Evolutionary conservation across 805 yeast species (phyloP).

Genomic region (Phaffomyces antillensis): DNA sequence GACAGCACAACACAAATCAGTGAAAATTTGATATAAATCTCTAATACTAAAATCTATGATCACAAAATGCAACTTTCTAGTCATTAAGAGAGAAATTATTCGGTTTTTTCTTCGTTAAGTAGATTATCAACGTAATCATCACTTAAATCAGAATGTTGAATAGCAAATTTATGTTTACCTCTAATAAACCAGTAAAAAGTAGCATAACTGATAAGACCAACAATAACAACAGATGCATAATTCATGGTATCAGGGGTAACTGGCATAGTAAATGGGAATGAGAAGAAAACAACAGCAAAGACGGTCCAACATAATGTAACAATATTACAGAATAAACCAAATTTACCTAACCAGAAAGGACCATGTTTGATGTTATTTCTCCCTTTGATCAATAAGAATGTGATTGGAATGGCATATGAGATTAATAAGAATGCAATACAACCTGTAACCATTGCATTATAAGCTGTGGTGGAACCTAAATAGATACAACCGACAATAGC

Average conservation of each 20-base stretch:
- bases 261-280: conserved; percentile 58
- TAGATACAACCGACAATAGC: conserved; percentile 53
- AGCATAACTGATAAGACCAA: conserved; percentile 36
- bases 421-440: conserved; percentile 50
- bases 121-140: neutral
- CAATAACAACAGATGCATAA: conserved; percentile 53
- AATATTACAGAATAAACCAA: conserved; percentile 44
- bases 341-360: conserved; percentile 56
- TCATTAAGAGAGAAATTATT: neutral
- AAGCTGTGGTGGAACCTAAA: conserved; percentile 59
- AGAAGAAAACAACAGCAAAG: conserved; percentile 52
- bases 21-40: no score
- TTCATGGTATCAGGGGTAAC: conserved; percentile 56
- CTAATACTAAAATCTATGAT: no score
- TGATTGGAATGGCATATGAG: conserved; percentile 51
- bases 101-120: neutral
- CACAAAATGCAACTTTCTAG: no score
- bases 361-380: conserved; percentile 50
- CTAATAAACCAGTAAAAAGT: conserved; percentile 45
- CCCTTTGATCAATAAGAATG: conserved; percentile 39
- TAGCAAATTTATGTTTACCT: conserved; percentile 28
- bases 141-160: conserved; percentile 14
- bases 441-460: conserved; percentile 55
- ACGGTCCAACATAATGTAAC: conserved; percentile 49
- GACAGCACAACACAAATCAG: no score